These are phyloP conservation scores for Fusarium albidum DNA, from an alignment of 2,329 filamentous ascomycete species.

Conservation along the genomic window DNA sequence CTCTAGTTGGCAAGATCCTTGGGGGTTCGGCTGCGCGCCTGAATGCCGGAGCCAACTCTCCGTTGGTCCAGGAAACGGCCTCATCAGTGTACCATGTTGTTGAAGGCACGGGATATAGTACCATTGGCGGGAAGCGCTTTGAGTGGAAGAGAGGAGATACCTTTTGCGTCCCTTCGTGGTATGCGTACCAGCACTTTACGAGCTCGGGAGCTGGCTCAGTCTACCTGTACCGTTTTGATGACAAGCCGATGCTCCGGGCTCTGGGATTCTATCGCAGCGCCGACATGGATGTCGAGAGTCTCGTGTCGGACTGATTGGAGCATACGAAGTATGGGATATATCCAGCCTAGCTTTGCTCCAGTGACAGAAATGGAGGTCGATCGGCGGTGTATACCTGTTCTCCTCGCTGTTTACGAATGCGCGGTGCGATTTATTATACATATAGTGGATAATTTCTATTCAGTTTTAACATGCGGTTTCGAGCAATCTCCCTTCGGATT, in stretches of 20 bases:
- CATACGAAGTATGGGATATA: no score
- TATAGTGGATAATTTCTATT: no score
- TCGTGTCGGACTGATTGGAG: slow-evolving; percentile 19
- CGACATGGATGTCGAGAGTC: slow-evolving; percentile 21
- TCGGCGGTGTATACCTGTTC: no score
- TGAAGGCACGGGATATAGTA: slow-evolving; percentile 52
- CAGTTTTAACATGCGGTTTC: no score
- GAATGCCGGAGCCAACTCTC: slow-evolving; percentile 46
- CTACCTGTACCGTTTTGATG: slow-evolving; percentile 63
- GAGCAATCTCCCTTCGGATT: no score
- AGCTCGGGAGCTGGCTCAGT: slow-evolving; percentile 39
- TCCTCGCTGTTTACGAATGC: no score
- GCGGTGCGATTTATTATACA: no score
- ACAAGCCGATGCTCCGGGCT: slow-evolving; percentile 61
- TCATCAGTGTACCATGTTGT: slow-evolving; percentile 64
- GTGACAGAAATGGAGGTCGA: no score
- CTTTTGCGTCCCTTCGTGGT: slow-evolving; percentile 63
- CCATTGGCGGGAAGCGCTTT: slow-evolving; percentile 48
- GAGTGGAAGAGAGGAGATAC: slow-evolving; percentile 61
- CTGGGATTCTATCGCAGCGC: slow-evolving; percentile 55
- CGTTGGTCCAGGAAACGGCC: slow-evolving; percentile 54
- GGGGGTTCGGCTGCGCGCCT: slow-evolving; percentile 58
- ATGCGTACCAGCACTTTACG: slow-evolving; percentile 57
- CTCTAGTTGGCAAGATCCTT: slow-evolving; percentile 47
- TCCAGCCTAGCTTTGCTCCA: no score